Evolutionary conservation across 2,329 filamentous ascomycete genomes (phyloP), one percentile per base, ranked within the genome.

Genomic region (Ascochyta viciae-villosae): DNA sequence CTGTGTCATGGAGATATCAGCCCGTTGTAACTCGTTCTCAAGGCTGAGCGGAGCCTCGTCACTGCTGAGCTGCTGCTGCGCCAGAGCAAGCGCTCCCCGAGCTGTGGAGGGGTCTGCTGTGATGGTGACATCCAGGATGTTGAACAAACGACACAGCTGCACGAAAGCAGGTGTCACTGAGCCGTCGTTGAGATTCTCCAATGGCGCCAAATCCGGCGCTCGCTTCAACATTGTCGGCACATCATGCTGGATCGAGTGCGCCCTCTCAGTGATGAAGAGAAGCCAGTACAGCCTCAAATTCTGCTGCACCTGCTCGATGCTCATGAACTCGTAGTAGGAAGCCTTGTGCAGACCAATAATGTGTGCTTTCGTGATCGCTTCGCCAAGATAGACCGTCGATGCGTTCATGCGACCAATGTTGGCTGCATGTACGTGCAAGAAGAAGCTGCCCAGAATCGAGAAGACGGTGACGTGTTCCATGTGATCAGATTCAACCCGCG

Each of bases 1-100:
- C 38, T 74, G 72, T 3, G 72, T 74, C 70, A 74, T 74, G 0
- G 70, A 71, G 5, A 74, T 74, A 33, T 74, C 71, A 8, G 71
- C 72, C n/a, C 72, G 64, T 46, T 74, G 71, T 6, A 74, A 53
- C 41, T 74, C 72, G n/a, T 73, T 74, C n/a, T 71, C 63, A 1
- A 74, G 59, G 46, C 62, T 66, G 8, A 64, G 65, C 7, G 67
- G 62, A 2, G 67, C 55, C 27, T 68, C 62, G 15, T 74, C 72
- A 40, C 65, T 66, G 34, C 61, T 67, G 19, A 74, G 66, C 37
- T 73, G 70, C 37, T 72, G 68, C 43, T 74, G 72, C 31, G 71
- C 71, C 12, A 67, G 55, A 2, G 70, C 62, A 4, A 74, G 65
- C 2, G 72, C 72, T 15, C 58, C 61, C 10, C 72, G 66, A 15